These are phyloP conservation scores for Aureobasidium melanogenum DNA, from an alignment of 2,329 filamentous ascomycete genomes.

Conservation along the genomic window DNA sequence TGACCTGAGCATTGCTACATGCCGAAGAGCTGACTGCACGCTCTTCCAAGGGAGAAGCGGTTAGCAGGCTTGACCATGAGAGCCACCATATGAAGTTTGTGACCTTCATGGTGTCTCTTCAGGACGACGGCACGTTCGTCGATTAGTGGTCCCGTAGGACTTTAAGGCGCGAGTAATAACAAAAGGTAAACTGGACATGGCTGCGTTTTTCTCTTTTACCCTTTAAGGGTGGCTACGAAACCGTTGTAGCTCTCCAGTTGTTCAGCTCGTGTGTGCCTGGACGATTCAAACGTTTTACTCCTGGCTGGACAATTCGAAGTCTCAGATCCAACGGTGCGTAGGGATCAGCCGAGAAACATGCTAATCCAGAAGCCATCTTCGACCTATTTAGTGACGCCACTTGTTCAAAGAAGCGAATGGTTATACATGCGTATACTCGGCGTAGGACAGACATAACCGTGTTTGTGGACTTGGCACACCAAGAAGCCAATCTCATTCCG, in stretches of 20 bases:
- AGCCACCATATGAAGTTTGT: not conserved
- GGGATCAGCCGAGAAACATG: not conserved
- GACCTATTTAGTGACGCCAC: not conserved
- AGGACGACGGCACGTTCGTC: not conserved
- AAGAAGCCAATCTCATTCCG: not conserved
- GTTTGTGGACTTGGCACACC: not conserved
- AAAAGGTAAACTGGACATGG: not conserved
- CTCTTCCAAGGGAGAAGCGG: slow-evolving; percentile 1
- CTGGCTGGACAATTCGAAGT: slow-evolving; percentile 3
- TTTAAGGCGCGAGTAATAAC: not conserved
- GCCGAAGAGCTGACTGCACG: not conserved
- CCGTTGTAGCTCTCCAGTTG: slow-evolving; percentile 3
- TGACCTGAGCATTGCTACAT: not conserved
- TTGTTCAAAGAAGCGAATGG: not conserved
- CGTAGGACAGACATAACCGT: not conserved
- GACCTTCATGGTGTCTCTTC: not conserved
- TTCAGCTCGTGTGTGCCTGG: slow-evolving; percentile 4
- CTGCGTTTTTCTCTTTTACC: not conserved
- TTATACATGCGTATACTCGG: not conserved
- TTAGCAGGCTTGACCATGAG: not conserved
- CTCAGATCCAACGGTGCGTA: not conserved
- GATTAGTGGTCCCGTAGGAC: not conserved
- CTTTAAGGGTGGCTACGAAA: not conserved
- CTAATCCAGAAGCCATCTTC: not conserved
- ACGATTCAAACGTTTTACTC: not conserved